These are phyloP conservation scores for Daldinia sp. DNA, from an alignment of 2,329 filamentous ascomycete species.

Conservation along the genomic window DNA sequence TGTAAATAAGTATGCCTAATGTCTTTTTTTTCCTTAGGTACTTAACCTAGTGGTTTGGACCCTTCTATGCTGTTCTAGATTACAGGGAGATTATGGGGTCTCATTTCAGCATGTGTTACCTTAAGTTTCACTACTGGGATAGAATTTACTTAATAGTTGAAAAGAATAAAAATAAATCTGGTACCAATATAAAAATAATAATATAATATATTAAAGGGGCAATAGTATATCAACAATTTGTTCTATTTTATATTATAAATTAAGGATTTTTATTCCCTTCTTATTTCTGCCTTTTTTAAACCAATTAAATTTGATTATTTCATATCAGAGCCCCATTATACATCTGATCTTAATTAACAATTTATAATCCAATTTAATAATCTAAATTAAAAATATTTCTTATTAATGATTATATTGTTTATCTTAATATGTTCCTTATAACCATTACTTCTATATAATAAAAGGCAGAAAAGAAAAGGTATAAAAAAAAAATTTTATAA, in stretches of 20 bases:
- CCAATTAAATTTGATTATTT: slow-evolving; percentile 28
- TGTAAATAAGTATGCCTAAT: background rate
- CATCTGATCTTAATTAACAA: too few relatives aligned
- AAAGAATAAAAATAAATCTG: background rate
- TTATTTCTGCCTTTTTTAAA: slow-evolving; percentile 5
- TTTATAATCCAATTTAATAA: too few relatives aligned
- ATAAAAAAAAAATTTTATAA: too few relatives aligned
- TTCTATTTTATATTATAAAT: slow-evolving; percentile 21
- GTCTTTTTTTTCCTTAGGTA: background rate
- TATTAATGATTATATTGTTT: too few relatives aligned
- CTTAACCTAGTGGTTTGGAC: background rate
- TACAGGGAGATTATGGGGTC: slow-evolving; percentile 27
- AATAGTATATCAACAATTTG: background rate
- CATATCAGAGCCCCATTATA: slow-evolving; percentile 15
- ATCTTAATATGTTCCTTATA: too few relatives aligned
- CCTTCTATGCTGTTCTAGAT: slow-evolving; percentile 21
- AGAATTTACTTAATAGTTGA: background rate
- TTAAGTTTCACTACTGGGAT: slow-evolving; percentile 31
- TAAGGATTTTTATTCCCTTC: slow-evolving; percentile 18
- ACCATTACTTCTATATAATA: too few relatives aligned
- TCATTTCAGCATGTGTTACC: slow-evolving; percentile 17
- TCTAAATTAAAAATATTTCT: too few relatives aligned
- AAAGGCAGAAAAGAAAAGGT: too few relatives aligned
- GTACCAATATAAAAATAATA: background rate
- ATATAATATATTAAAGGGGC: background rate